These are phyloP conservation scores for Prunella vulgaris DNA, from an alignment of 257 asterid genomes.

Conservation along the genomic window DNA sequence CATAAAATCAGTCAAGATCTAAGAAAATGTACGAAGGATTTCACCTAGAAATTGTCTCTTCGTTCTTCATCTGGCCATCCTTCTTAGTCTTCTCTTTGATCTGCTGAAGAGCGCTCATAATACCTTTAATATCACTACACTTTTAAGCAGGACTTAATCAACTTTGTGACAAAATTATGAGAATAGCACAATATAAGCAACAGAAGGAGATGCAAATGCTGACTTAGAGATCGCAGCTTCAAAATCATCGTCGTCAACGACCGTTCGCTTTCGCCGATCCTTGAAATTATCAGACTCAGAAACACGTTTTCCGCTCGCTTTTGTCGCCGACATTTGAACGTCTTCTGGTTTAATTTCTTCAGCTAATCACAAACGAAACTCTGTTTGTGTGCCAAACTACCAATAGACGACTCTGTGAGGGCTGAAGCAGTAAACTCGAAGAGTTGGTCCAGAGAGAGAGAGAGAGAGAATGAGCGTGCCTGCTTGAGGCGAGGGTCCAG, in stretches of 20 bases:
- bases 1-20: background rate
- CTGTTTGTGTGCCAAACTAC: slow-evolving; percentile 9
- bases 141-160: slow-evolving; percentile 8
- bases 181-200: background rate
- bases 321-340: slow-evolving; percentile 51
- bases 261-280: slow-evolving; percentile 50
- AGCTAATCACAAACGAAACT: background rate
- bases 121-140: slow-evolving; percentile 77
- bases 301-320: slow-evolving; percentile 54
- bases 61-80: slow-evolving; percentile 89
- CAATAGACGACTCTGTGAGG: background rate
- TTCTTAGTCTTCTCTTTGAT: slow-evolving; percentile 80
- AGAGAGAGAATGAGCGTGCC: background rate
- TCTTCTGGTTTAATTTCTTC: slow-evolving; percentile 8
- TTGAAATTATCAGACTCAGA: slow-evolving; percentile 45
- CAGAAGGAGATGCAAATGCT: background rate
- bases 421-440: background rate
- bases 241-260: slow-evolving; percentile 72
- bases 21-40: slow-evolving; percentile 11
- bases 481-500: background rate
- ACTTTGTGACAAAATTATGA: background rate
- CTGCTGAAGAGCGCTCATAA: slow-evolving; percentile 84
- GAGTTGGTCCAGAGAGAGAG: background rate
- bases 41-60: slow-evolving; percentile 88
- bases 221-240: slow-evolving; percentile 74